Evolutionary conservation across 1,284 basidiomycete genomes (phyloP), one percentile per base, ranked within the genome.

Genomic region (Gymnopus androsaceus): DNA sequence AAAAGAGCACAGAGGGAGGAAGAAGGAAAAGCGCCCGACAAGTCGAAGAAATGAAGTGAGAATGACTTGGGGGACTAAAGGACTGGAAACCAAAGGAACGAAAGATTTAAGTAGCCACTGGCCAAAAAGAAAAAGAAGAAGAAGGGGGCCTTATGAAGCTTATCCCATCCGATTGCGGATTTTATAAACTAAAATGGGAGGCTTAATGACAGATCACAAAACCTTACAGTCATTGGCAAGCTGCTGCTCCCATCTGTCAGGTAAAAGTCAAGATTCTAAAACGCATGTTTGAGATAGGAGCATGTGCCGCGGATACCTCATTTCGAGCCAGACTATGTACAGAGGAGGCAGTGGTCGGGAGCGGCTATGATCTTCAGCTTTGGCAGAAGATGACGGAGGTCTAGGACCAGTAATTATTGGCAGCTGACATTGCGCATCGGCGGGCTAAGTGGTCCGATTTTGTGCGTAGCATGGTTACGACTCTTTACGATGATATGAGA

Each of bases 21-120:
- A 49, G 23, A 58, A 64, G 61, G 52, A 55, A 46, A 63, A 62
- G 64, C 63, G 60, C 56, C 62, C 57, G 44, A 19, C 38, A 41
- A 52, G 48, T 40, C 31, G 48, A 17, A 40, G 36, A 50, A 33
- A 17, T 17, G 14, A 36, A 33, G 31, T 46, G 23, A 36, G 51
- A 45, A 23, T 31, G 30, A 53, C 51, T 45, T 40, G 37, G 19
- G 41, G 23, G n/a, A 11, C 11, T 4, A 17, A 49, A 12, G 37
- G 28, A 33, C 12, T 28, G 25, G 48, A 37, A 44, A 41, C 15
- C n/a, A 45, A 54, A 46, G 23, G 33, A 46, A 45, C 38, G 51
- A 45, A 46, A 21, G n/a, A 15, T 21, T 23, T 14, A 40, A 28
- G 28, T 25, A 27, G 12, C 41, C 38, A 41, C 19, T 38, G 44